Conservation (phyloP, 495 filamentous ascomycete species). For the Lophiotrema nucula region DNA sequence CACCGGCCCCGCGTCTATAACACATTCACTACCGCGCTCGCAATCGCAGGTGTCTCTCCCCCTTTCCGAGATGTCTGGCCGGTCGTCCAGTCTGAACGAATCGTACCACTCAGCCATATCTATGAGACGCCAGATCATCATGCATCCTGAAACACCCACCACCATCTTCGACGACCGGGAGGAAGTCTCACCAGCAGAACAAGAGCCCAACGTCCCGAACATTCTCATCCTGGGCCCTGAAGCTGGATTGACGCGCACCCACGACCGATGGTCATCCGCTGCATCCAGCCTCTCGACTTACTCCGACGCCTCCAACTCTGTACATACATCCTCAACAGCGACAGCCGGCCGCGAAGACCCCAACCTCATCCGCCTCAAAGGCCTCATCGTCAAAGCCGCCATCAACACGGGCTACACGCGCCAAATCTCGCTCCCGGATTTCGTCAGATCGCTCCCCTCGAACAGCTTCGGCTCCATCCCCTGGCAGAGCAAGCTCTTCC, state of each 20-base stretch:
- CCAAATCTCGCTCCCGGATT: conserved; percentile 58
- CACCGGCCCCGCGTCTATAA: conserved; percentile 33
- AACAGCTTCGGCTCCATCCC: conserved; percentile 72
- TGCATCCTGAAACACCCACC: conserved; percentile 80
- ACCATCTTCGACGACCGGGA: conserved; percentile 90
- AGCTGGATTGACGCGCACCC: conserved; percentile 34
- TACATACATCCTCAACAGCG: conserved; percentile 60
- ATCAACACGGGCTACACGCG: conserved; percentile 71
- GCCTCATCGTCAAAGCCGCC: conserved; percentile 76
- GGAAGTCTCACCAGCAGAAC: conserved; percentile 68
- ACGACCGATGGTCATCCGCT: conserved; percentile 66
- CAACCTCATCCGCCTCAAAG: conserved; percentile 70
- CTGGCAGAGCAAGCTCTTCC: conserved; percentile 67
- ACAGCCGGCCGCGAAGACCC: conserved; percentile 66
- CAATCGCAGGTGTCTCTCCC: conserved; percentile 16
- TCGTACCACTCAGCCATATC: conserved; percentile 30
- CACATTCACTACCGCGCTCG: conserved; percentile 4
- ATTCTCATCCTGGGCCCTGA: conserved; percentile 77
- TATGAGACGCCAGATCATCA: conserved; percentile 10
- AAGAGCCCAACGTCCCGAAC: conserved; percentile 71
- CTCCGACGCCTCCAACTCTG: conserved; percentile 47
- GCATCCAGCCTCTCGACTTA: conserved; percentile 69
- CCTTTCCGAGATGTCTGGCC: conserved; percentile 46
- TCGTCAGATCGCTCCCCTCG: conserved; percentile 71
- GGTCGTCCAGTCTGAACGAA: conserved; percentile 42